These are phyloP conservation scores for Corniculantispora saksenae DNA, from an alignment of 2,329 filamentous ascomycete genomes.

Conservation along the genomic window DNA sequence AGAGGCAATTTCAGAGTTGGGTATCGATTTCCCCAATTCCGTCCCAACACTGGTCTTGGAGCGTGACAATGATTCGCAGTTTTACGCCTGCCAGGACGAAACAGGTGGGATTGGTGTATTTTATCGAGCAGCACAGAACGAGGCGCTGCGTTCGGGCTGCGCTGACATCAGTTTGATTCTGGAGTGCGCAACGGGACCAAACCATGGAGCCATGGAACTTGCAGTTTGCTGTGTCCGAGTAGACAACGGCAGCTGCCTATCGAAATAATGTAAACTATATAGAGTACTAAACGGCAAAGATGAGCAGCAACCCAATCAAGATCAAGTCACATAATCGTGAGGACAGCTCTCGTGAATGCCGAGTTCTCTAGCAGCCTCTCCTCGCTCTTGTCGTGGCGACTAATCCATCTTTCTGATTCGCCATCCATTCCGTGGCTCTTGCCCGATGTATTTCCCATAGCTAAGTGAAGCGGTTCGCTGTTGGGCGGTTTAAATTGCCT, in stretches of 20 bases:
- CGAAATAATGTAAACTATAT: not conserved
- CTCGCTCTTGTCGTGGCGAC: too few relatives aligned
- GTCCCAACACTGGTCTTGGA: not conserved
- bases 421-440: too few relatives aligned
- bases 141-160: not conserved
- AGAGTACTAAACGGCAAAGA: not conserved
- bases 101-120: not conserved
- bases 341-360: too few relatives aligned
- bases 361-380: too few relatives aligned
- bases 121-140: not conserved
- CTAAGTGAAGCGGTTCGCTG: too few relatives aligned
- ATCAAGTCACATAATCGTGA: too few relatives aligned
- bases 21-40: not conserved
- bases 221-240: constrained; percentile 1
- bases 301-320: too few relatives aligned
- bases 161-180: not conserved
- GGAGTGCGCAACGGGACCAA: not conserved
- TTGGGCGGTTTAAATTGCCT: too few relatives aligned
- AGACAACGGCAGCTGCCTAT: not conserved
- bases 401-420: too few relatives aligned
- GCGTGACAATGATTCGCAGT: constrained; percentile 1
- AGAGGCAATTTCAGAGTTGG: not conserved
- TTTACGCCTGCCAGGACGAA: constrained; percentile 10
- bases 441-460: too few relatives aligned
- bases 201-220: not conserved